These are phyloP conservation scores for Scopulariopsis brevicaulis DNA, from an alignment of 2,329 filamentous ascomycete genomes.

Conservation along the genomic window DNA sequence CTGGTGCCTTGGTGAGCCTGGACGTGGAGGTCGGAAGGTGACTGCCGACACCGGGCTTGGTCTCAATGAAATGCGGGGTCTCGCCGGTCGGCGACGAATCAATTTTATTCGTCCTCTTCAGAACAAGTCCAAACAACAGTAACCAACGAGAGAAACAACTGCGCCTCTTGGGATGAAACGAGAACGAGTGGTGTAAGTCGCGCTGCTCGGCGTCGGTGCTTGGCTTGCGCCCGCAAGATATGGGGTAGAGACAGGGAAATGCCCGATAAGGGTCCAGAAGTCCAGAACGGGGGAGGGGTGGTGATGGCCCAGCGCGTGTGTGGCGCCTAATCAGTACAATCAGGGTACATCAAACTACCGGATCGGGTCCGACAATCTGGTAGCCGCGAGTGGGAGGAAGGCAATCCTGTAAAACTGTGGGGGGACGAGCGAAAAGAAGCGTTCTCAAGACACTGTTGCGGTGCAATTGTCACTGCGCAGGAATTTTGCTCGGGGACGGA, in stretches of 20 bases:
- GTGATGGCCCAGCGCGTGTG: slow-evolving; percentile 2
- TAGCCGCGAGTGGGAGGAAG: neutral
- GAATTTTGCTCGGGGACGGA: neutral
- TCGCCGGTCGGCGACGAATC: neutral
- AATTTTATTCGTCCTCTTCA: neutral
- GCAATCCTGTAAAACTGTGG: neutral
- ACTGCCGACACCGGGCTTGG: neutral
- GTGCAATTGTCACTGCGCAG: neutral
- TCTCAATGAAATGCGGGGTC: neutral
- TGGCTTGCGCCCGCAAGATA: slow-evolving; percentile 6
- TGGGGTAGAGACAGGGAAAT: slow-evolving; percentile 5
- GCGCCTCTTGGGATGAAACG: neutral
- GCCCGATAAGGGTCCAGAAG: slow-evolving; percentile 3
- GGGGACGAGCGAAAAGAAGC: neutral
- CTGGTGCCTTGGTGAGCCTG: neutral
- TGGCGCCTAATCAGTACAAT: slow-evolving; percentile 4
- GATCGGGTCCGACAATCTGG: slow-evolving; percentile 3
- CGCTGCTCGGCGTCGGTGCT: slow-evolving; percentile 2
- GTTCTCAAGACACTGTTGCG: neutral
- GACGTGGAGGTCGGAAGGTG: neutral
- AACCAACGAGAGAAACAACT: neutral
- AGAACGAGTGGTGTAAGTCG: neutral
- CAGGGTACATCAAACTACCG: neutral
- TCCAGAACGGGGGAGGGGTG: slow-evolving; percentile 1
- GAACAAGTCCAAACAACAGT: neutral